phyloP scores from a whole-genome alignment of 2,329 filamentous ascomycete genomes.

The Scedosporium dehoogii region DNA sequence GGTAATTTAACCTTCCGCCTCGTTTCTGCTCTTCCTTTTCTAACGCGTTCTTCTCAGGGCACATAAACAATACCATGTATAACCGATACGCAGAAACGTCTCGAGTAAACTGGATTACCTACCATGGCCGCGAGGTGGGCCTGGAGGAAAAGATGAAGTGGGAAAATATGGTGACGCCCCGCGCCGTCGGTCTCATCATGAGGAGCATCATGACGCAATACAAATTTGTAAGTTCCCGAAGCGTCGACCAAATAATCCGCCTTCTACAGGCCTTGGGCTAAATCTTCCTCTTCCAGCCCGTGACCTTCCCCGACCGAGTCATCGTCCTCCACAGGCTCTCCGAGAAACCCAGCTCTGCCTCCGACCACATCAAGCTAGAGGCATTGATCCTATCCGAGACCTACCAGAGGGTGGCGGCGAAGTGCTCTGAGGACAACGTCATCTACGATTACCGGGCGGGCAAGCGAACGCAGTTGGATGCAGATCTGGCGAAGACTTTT shows the following conservation, averaged over 20 bases:
- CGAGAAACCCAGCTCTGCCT: constrained; percentile 30
- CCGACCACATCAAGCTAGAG: constrained; percentile 45
- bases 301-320: constrained; percentile 73
- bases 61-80: constrained; percentile 84
- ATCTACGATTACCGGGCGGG: constrained; percentile 53
- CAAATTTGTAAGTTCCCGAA: constrained; percentile 64
- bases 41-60: constrained; percentile 22
- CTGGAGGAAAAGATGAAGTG: constrained; percentile 52
- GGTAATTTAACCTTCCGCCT: neutral
- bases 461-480: constrained; percentile 26
- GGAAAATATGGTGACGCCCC: constrained; percentile 58
- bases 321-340: constrained; percentile 75
- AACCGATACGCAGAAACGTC: constrained; percentile 75
- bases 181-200: constrained; percentile 63
- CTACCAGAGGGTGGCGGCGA: constrained; percentile 61
- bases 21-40: neutral
- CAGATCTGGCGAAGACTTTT: constrained; percentile 29
- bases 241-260: neutral
- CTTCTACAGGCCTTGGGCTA: neutral
- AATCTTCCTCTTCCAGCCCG: constrained; percentile 43
- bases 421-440: constrained; percentile 68
- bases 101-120: constrained; percentile 66
- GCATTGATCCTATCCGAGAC: constrained; percentile 64
- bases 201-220: constrained; percentile 73
- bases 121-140: constrained; percentile 56